Base-by-base conservation (phyloP, 768 basidiomycete species). In the Naganishia randhawae region DNA sequence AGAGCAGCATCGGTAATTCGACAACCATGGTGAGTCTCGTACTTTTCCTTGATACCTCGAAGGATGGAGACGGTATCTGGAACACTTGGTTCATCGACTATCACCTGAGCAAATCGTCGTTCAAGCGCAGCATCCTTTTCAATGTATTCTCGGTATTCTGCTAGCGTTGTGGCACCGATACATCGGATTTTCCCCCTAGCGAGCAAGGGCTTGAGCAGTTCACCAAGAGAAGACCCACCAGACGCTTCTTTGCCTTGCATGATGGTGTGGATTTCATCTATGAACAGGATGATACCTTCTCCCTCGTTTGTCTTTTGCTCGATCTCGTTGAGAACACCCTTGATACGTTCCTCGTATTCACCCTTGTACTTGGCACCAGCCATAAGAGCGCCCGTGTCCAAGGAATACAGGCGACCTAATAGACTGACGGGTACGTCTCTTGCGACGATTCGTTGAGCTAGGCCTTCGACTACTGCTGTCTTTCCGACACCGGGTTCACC, bases 321-420 rank as follows among this genome's bases (percentile, higher is more conserved):
- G 70, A 97, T 88, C 81, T 98, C 95, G 69, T 88, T 87, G 66
- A 99, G 81, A 65, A 97, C 91, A 13, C 88, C 82, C 78, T 96
- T 97, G 81, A 97, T 87, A 45, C 94, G 89, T 78, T 97, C 94
- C 81, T 97, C 94, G 80, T 93, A 99, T 81, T 97, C 92, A 55
- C 89, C 95, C 77, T 93, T 94, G 83, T 92, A 93, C 77, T 76
- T 81, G 16, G 80, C 79, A 33, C 79, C 79, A 9, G 77, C 78
- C 77, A 80, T 78, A 65, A 98, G 85, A 0, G 93, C 91, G 71
- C 94, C 94, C 89, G 96, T 90, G 77, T 96, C 94, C 35, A 98
- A 84, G 7, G 91, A 88, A 78, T 76, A 72, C 8, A 81, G 72
- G 35, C 77, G 71, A 53, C 73, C 75, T 39, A 81, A 50, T 14